Conservation (phyloP, 345 rosid genomes). For the Bruguiera gymnorhiza region DNA sequence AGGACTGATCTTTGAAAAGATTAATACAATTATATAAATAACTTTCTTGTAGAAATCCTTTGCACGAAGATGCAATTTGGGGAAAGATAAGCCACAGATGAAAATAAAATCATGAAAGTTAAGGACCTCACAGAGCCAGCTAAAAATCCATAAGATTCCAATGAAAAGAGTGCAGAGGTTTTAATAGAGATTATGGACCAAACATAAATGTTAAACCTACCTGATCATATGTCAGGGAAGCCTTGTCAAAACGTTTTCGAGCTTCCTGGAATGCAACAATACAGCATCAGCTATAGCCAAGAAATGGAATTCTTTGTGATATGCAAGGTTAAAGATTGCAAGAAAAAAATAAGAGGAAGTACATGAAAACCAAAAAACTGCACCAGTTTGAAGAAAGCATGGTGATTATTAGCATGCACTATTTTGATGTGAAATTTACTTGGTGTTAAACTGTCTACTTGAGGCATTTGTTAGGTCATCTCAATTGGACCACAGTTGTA, state of each 20-base stretch:
- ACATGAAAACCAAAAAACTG: background rate
- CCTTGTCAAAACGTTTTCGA: conserved; percentile 75
- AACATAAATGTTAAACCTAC: conserved; percentile 26
- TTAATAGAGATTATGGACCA: conserved; percentile 2
- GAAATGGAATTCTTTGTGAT: conserved; percentile 2
- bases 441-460: no score
- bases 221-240: conserved; percentile 66
- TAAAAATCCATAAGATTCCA: background rate
- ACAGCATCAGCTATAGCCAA: conserved; percentile 1
- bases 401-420: no score
- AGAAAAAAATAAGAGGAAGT: background rate
- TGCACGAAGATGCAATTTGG: background rate
- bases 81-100: background rate
- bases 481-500: no score
- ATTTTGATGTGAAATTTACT: no score
- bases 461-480: no score
- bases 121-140: background rate
- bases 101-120: background rate
- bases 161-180: background rate
- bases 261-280: conserved; percentile 51
- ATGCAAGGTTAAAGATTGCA: background rate
- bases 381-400: no score
- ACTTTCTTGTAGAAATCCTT: no score
- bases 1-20: no score
- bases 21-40: no score